Percentiles rank a stretch among this genome's conserved stretches.
Conservation (phyloP, 164 flowering plant species). For the Hamamelis virginiana region DNA sequence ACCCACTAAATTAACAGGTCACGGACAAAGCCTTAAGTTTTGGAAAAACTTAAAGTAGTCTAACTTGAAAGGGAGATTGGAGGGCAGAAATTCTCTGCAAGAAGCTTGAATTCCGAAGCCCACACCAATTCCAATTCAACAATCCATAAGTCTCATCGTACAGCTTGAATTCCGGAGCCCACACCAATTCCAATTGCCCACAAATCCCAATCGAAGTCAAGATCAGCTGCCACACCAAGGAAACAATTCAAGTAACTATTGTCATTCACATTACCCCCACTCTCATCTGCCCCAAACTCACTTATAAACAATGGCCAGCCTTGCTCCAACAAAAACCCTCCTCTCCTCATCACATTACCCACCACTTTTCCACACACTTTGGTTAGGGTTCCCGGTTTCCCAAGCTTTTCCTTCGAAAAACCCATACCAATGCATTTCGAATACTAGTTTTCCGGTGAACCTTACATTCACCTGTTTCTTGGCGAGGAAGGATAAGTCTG, state of each 20-base stretch:
- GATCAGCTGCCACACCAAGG: constrained; percentile 62
- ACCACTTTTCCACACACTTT: constrained; percentile 58
- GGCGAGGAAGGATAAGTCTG: constrained; percentile 52
- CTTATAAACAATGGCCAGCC: constrained; percentile 77
- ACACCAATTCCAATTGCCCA: constrained; percentile 75
- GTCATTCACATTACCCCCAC: constrained; percentile 69
- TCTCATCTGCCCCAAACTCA: constrained; percentile 75
- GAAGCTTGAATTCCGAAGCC: constrained; percentile 47
- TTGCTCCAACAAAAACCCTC: constrained; percentile 54
- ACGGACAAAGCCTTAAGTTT: too few species aligned
- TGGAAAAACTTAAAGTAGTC: too few species aligned
- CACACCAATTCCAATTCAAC: constrained; percentile 55
- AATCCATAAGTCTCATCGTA: constrained; percentile 70
- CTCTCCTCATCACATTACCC: constrained; percentile 34
- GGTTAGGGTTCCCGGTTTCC: constrained; percentile 56
- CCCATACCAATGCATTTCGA: constrained; percentile 74
- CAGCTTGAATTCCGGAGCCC: constrained; percentile 46
- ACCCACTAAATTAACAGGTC: too few species aligned
- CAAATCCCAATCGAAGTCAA: constrained; percentile 77
- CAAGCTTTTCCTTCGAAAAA: constrained; percentile 63
- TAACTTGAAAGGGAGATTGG: constrained; percentile 74
- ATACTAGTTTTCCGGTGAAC: constrained; percentile 60
- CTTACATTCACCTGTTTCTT: constrained; percentile 41
- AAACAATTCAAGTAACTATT: constrained; percentile 77
- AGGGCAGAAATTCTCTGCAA: constrained; percentile 45